Evolutionary conservation across 2,329 filamentous ascomycete species (phyloP).

Genomic region (Endocalyx cinctus): DNA sequence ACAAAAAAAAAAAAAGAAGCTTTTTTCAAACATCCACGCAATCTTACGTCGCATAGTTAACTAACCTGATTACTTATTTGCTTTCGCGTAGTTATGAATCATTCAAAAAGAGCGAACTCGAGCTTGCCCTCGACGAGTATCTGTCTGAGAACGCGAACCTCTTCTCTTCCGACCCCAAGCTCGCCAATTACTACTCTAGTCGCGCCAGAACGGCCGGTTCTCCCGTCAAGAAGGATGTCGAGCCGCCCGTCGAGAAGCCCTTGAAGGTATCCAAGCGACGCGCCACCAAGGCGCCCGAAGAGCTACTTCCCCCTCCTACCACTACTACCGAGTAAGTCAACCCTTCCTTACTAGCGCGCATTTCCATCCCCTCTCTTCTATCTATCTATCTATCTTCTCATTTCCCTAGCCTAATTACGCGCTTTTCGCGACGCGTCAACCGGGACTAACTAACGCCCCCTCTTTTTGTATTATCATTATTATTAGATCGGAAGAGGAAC

Average conservation of each 20-base stretch:
- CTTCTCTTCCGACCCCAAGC: constrained; percentile 58
- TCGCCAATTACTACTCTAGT: constrained; percentile 72
- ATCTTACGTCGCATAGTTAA: too few species aligned
- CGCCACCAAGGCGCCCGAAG: constrained; percentile 43
- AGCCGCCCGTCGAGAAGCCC: constrained; percentile 19
- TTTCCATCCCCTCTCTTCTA: too few species aligned
- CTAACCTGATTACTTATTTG: too few species aligned
- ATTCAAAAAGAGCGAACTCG: constrained; percentile 75
- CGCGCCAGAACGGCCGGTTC: constrained; percentile 56
- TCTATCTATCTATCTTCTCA: too few species aligned
- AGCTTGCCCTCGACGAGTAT: constrained; percentile 67
- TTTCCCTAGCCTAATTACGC: too few species aligned
- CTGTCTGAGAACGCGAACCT: constrained; percentile 64
- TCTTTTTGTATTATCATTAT: constrained; percentile 57
- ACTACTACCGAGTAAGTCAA: constrained; percentile 65
- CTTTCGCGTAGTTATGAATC: constrained; percentile 65
- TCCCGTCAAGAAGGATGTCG: constrained; percentile 35
- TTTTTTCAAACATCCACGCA: too few species aligned
- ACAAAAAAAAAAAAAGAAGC: too few species aligned
- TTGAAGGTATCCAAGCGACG: constrained; percentile 23
- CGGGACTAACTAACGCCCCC: constrained; percentile 69
- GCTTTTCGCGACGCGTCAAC: too few species aligned
- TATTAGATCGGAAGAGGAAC: constrained; percentile 31
- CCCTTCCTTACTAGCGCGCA: too few species aligned
- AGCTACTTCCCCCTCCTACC: constrained; percentile 67